Conservation (phyloP, 2,329 filamentous ascomycete genomes). For the Fusarium humuli region DNA sequence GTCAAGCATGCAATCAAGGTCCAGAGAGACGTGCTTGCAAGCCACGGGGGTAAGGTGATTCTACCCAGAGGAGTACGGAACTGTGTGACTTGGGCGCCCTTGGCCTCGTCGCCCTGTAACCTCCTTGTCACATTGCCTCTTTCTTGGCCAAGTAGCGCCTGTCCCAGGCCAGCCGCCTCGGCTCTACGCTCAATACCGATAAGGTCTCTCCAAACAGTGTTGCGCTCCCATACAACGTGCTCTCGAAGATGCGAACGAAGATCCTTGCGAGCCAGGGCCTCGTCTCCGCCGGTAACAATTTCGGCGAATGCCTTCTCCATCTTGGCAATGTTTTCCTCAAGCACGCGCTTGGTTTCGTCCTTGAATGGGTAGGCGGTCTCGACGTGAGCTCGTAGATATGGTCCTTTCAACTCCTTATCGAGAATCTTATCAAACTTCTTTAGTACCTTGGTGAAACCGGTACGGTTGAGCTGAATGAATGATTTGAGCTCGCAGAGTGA, state of each 20-base stretch:
- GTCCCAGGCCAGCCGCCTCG: slow-evolving; percentile 91
- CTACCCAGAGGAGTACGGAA: slow-evolving; percentile 83
- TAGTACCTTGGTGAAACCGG: slow-evolving; percentile 93
- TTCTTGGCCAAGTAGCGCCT: slow-evolving; percentile 82
- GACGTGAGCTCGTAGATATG: slow-evolving; percentile 81
- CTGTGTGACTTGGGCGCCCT: slow-evolving; percentile 70
- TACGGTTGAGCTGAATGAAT: slow-evolving; percentile 95
- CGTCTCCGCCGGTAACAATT: slow-evolving; percentile 84
- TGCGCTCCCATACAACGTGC: slow-evolving; percentile 98
- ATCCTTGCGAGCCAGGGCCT: slow-evolving; percentile 81
- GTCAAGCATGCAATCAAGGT: slow-evolving; percentile 76
- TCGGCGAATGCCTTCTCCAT: slow-evolving; percentile 86
- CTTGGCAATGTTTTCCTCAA: slow-evolving; percentile 78
- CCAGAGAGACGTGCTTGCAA: slow-evolving; percentile 84
- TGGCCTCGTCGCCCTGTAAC: slow-evolving; percentile 86
- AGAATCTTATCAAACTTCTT: slow-evolving; percentile 99
- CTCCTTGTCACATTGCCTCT: slow-evolving; percentile 74
- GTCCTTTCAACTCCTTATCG: slow-evolving; percentile 80
- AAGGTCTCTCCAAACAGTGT: slow-evolving; percentile 99
- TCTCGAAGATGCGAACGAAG: slow-evolving; percentile 91
- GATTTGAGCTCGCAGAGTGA: slow-evolving; percentile 95
- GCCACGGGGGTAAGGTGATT: slow-evolving; percentile 81
- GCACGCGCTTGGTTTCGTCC: slow-evolving; percentile 73
- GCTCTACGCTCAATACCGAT: slow-evolving; percentile 97
- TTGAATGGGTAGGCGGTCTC: slow-evolving; percentile 85